Percentiles rank a stretch among this genome's conserved stretches.
Conservation (phyloP, 306 rosid genomes). For the Pueraria montana region DNA sequence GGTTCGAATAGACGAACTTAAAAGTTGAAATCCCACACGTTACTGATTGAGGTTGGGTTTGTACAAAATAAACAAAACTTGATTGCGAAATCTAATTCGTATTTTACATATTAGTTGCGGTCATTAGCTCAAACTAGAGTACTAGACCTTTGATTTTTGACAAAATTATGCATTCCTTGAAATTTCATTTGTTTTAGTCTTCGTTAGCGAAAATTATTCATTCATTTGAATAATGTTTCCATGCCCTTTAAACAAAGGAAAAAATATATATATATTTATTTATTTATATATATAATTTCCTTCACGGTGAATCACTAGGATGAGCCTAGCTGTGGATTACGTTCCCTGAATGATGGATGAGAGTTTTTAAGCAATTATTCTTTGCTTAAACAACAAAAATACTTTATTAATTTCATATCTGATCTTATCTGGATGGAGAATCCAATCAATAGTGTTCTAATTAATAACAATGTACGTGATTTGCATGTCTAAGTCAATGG, state of each 20-base stretch:
- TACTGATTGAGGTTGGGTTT: neutral
- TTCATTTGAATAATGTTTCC: too few species aligned
- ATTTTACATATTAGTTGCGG: too few species aligned
- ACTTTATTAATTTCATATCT: neutral
- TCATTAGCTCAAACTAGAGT: too few species aligned
- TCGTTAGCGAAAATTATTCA: too few species aligned
- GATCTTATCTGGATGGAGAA: neutral
- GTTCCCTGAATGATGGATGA: neutral
- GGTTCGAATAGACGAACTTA: neutral
- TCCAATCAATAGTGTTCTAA: neutral
- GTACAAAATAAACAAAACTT: neutral
- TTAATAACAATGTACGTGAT: neutral
- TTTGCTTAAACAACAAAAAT: neutral
- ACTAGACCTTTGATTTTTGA: too few species aligned
- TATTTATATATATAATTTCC: too few species aligned
- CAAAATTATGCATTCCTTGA: too few species aligned
- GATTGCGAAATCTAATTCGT: too few species aligned
- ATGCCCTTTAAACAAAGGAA: too few species aligned
- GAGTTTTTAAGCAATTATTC: neutral
- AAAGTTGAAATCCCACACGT: neutral
- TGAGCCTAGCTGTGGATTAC: neutral
- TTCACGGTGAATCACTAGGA: too few species aligned
- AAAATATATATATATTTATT: too few species aligned
- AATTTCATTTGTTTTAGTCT: too few species aligned
- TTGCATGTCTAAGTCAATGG: constrained; percentile 78